phyloP scores from a whole-genome alignment of 257 asterid species.

The Ophiorrhiza pumila region DNA sequence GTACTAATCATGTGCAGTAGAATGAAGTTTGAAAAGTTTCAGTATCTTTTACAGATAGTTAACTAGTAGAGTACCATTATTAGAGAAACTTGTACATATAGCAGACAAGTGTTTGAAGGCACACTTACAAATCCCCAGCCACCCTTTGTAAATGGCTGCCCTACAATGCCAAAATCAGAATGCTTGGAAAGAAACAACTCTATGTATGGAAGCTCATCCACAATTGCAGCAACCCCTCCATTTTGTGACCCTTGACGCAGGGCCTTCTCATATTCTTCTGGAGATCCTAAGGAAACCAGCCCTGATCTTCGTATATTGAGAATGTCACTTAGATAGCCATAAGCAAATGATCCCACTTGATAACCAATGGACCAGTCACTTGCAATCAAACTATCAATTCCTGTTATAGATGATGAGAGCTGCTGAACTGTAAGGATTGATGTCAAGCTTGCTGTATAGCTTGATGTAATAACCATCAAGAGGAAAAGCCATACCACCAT shows the following conservation, averaged over 20 bases:
- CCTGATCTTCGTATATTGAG: constrained; percentile 35
- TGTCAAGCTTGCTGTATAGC: constrained; percentile 65
- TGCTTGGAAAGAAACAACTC: constrained; percentile 35
- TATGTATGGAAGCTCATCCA: constrained; percentile 51
- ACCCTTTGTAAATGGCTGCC: constrained; percentile 38
- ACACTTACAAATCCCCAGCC: constrained; percentile 61
- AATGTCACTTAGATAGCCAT: constrained; percentile 33
- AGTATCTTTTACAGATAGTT: not conserved
- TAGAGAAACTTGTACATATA: not conserved
- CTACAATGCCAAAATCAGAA: constrained; percentile 38
- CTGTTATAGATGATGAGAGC: constrained; percentile 45
- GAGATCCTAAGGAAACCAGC: constrained; percentile 42
- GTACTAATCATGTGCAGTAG: not conserved
- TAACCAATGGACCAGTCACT: constrained; percentile 38
- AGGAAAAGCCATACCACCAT: constrained; percentile 56
- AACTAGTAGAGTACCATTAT: not conserved
- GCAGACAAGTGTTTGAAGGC: not conserved
- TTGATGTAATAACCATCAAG: constrained; percentile 49
- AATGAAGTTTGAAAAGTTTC: not conserved
- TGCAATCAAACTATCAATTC: constrained; percentile 45
- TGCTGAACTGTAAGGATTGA: too few relatives aligned
- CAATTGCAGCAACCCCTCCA: constrained; percentile 46
- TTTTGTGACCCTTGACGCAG: constrained; percentile 25
- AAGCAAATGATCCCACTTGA: constrained; percentile 51
- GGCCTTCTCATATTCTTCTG: constrained; percentile 44